Evolutionary conservation across 2,329 filamentous ascomycete species (phyloP), one percentile per base, ranked within the genome.

Genomic region (Cercospora beticola): DNA sequence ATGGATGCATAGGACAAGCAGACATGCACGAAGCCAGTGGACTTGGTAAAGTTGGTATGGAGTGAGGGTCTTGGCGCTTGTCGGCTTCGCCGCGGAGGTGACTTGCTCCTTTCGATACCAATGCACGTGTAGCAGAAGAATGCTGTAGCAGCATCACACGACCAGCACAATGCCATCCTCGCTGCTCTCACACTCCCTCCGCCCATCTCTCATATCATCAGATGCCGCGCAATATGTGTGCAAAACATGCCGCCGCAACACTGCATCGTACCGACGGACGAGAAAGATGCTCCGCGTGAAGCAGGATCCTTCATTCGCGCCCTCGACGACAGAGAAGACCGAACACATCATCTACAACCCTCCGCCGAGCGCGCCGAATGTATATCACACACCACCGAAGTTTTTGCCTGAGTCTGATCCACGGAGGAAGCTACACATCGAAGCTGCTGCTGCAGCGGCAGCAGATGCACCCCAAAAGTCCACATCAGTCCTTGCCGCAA

Each of bases 261-360:
- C 81, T 74, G 83, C 83, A 49, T 79, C 82, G 26, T 80, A 80
- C 65, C 80, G 82, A 57, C 79, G 83, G 64, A 83, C 82, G 71
- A 79, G 79, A 74, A 83, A 83, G 77, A 79, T 82, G 58, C 79
- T 83, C 68, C 77, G 78, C 56, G 78, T 84, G 60, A 82, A 81
- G 66, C 78, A 79, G 72, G 80, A 82, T 68, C 79, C 81, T 40
- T 82, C 82, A 1, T 84, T 83, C 77, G 74, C 73, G 5, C 73
- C 74, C 57, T 73, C 72, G 72, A 68, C 72, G 66, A 71, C 80
- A 56, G 77, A 78, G 69, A 73, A 76, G 5, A 79, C 81, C 69
- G 84, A 87, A 67, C 84, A 86, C 74, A 88, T 89, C 76, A 83
- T 90, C 76, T 88, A 87, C 83, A 90, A 90, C 73, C 89, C 89